These are phyloP conservation scores for Marasmius tenuissimus DNA, from an alignment of 1,284 basidiomycete genomes.

Conservation along the genomic window DNA sequence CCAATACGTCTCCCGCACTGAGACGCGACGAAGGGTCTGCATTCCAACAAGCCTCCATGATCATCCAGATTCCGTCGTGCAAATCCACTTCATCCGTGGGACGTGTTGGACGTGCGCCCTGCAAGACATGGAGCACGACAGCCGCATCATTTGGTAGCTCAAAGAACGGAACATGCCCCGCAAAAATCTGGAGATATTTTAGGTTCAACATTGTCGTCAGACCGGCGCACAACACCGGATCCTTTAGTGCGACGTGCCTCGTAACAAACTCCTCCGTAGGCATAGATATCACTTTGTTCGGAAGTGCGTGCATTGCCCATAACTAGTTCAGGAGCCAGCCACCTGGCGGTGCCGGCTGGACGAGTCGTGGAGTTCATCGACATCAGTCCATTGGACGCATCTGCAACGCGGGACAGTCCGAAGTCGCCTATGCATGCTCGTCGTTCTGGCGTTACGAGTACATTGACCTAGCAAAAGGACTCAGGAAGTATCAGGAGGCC, in stretches of 20 bases:
- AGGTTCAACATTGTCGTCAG: background rate
- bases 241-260: background rate
- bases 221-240: background rate
- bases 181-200: background rate
- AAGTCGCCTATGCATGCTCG: background rate
- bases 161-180: background rate
- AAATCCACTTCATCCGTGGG: background rate
- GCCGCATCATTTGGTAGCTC: background rate
- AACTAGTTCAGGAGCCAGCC: background rate
- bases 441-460: background rate
- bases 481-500: background rate
- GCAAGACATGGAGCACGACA: background rate
- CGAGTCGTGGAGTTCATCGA: background rate
- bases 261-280: background rate
- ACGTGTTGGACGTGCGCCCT: background rate
- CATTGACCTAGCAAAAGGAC: background rate
- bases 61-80: background rate
- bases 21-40: background rate
- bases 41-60: background rate
- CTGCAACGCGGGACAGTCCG: background rate
- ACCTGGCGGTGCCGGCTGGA: background rate
- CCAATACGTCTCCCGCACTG: background rate
- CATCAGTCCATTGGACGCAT: background rate
- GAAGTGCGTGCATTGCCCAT: background rate
- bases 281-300: background rate